Conservation (phyloP, 257 asterid species). For the Ajuga chamaepitys region DNA sequence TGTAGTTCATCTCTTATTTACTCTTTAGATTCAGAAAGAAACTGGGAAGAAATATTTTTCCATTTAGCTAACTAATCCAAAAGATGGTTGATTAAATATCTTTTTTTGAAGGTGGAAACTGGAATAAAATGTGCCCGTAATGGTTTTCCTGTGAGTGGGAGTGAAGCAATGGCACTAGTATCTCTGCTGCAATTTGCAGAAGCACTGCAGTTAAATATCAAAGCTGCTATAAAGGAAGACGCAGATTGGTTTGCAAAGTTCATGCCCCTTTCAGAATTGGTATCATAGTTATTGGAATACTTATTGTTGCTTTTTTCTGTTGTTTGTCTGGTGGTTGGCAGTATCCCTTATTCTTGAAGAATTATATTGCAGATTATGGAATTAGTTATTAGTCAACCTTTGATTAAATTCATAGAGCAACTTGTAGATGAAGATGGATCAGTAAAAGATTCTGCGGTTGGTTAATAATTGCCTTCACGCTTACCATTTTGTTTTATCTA, state of each 20-base stretch:
- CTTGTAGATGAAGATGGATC: slow-evolving; percentile 91
- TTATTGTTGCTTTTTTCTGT: neutral
- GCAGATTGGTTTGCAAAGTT: slow-evolving; percentile 60
- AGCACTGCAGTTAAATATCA: slow-evolving; percentile 59
- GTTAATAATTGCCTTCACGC: slow-evolving; percentile 20
- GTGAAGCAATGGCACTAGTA: slow-evolving; percentile 68
- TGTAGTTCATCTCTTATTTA: neutral
- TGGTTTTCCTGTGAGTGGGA: slow-evolving; percentile 61
- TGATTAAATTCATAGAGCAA: slow-evolving; percentile 60
- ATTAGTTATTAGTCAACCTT: slow-evolving; percentile 41
- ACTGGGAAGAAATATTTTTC: neutral
- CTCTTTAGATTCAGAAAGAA: neutral
- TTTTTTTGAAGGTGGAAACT: slow-evolving; percentile 60
- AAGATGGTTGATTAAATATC: slow-evolving; percentile 1
- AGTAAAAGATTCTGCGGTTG: slow-evolving; percentile 92
- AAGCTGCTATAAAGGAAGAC: slow-evolving; percentile 77
- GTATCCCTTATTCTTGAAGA: slow-evolving; percentile 5
- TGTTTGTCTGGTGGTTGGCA: slow-evolving; percentile 9
- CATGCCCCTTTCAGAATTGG: slow-evolving; percentile 87
- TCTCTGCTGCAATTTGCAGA: slow-evolving; percentile 55
- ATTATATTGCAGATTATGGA: slow-evolving; percentile 65
- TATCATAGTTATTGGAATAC: slow-evolving; percentile 19
- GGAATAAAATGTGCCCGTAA: slow-evolving; percentile 54
- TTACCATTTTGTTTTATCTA: slow-evolving; percentile 1
- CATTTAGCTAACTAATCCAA: neutral